Percentiles rank a stretch among this genome's conserved stretches.
Evolutionary conservation across 176 grass and related monocot genomes (phyloP).

Genomic region (Triticum monococcum): DNA sequence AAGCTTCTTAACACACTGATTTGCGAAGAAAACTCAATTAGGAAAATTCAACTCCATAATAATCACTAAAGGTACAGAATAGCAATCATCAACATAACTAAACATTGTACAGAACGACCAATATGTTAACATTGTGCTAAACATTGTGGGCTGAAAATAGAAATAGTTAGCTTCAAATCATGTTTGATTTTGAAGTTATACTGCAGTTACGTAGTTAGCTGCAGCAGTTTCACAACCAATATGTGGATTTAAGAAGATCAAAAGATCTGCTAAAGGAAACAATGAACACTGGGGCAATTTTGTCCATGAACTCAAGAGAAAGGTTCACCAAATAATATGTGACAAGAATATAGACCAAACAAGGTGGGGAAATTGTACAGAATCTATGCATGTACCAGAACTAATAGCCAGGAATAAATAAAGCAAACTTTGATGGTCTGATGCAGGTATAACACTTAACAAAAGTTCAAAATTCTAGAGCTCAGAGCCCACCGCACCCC

Average conservation of each 20-base stretch:
- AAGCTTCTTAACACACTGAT: no score
- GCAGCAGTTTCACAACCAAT: not conserved
- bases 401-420: no score
- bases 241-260: not conserved
- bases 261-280: not conserved
- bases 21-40: no score
- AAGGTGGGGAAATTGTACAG: not conserved
- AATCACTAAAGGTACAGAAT: not conserved
- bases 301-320: constrained; percentile 3
- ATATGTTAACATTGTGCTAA: not conserved
- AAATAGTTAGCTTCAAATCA: not conserved
- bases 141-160: not conserved
- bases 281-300: not conserved
- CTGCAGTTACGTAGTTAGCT: not conserved
- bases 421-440: no score
- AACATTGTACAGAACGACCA: not conserved
- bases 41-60: not conserved
- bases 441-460: no score
- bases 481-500: no score
- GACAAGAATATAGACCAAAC: not conserved
- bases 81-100: constrained; percentile 14
- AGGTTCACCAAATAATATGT: not conserved
- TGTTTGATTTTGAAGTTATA: constrained; percentile 4
- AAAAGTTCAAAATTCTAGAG: no score
- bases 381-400: not conserved